Conservation (phyloP, 148 eudicot genomes). For the Camellia sinensis region DNA sequence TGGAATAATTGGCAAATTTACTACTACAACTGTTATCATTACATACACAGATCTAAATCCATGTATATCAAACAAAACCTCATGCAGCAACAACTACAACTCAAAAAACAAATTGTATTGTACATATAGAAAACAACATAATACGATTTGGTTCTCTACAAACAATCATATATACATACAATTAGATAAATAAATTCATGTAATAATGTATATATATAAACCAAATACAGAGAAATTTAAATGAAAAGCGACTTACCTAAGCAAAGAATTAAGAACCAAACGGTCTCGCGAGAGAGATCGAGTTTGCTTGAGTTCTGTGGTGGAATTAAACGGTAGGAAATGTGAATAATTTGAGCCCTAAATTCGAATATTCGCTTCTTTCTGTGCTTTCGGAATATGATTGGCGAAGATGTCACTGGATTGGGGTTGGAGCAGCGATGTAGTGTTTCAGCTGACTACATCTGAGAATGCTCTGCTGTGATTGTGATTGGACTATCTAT, state of each 20-base stretch:
- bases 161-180: neutral
- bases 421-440: neutral
- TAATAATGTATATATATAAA: too few relatives aligned
- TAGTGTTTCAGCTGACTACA: neutral
- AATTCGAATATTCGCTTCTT: slow-evolving; percentile 5
- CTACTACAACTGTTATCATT: neutral
- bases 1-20: neutral
- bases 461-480: neutral
- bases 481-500: neutral
- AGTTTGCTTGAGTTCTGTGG: neutral
- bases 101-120: neutral
- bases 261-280: neutral
- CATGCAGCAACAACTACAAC: neutral
- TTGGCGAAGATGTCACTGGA: neutral
- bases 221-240: neutral
- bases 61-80: neutral
- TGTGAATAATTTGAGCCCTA: slow-evolving; percentile 5
- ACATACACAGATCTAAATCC: neutral
- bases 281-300: neutral
- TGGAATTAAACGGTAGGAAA: neutral
- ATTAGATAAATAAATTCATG: neutral
- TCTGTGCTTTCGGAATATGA: neutral
- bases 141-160: neutral
- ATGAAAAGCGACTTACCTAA: neutral
- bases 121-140: neutral